Evolutionary conservation across 805 yeast genomes (phyloP), one percentile per base, ranked within the genome.

Genomic region (Sugiyamaella floridensis): DNA sequence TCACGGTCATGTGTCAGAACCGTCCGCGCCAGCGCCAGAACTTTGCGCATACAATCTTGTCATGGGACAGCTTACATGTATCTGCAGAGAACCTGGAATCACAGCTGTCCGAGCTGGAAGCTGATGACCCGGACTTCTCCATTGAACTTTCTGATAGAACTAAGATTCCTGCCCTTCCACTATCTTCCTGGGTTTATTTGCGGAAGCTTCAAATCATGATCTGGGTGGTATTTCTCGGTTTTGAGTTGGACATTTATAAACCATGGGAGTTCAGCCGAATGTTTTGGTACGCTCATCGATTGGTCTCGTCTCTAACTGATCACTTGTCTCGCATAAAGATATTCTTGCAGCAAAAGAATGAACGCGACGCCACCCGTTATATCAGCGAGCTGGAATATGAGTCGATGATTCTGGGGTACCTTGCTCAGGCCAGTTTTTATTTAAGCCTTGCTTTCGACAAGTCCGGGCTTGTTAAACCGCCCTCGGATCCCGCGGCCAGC

Each of bases 61-160:
- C 76, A 2, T 87, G 92, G 85, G 97, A 92, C 67, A 76, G 89
- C 1, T 70, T 87, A 32, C 97, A 92, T 62, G 93, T 86, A 9
- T 76, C 76, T 42, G 76, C 85, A 50, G 95, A 88, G 61, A 67
- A 72, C 4, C 72, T 82, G 40, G 97, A 89, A 63, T 58, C 74
- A 14, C 73, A 45, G 45, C 52, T 78, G 7, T 67, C 18, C n/a
- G 48, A 20, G 16, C 16, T 42, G 26, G 29, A 52, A 15, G 51
- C 51, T 49, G 20, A 14, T 16, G 45, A 12, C n/a, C 29, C 12
- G 16, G 40, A 26, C 8, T 22, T 40, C 12, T 15, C 40, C 56
- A 32, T 32, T 11, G n/a, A 14, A 10, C 37, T 59, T 43, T 48
- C 63, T 32, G 48, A 56, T 12, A 58, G 59, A 1, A 44, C 63